phyloP scores from a whole-genome alignment of 1,284 basidiomycete genomes.

The Apiotrichum gracile region DNA sequence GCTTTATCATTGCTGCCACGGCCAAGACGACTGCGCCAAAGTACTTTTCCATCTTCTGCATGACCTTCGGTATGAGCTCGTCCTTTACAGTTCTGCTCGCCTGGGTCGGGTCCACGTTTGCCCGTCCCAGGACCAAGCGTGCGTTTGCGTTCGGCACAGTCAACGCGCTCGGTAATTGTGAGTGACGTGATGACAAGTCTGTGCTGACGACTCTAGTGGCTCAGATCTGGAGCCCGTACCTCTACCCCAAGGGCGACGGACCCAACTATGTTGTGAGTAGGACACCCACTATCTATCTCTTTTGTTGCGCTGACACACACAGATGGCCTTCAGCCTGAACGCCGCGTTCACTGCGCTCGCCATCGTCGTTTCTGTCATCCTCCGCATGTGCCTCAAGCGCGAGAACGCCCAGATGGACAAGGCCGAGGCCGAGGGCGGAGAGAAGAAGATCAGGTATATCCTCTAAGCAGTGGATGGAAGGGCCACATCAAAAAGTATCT shows the following conservation, averaged over 20 bases:
- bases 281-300: neutral
- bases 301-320: neutral
- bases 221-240: constrained; percentile 38
- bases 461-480: constrained; percentile 1
- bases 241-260: constrained; percentile 25
- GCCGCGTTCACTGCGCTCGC: constrained; percentile 24
- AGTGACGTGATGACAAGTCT: neutral
- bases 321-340: constrained; percentile 30
- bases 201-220: constrained; percentile 18
- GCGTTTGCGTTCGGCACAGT: constrained; percentile 36
- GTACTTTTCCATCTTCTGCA: constrained; percentile 31
- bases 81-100: constrained; percentile 35
- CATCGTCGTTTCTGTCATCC: constrained; percentile 21
- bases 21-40: constrained; percentile 26
- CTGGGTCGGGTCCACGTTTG: constrained; percentile 34
- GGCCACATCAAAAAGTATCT: too few relatives aligned
- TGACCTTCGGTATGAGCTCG: constrained; percentile 29
- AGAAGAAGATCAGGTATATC: neutral
- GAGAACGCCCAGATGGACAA: constrained; percentile 16
- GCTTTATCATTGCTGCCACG: constrained; percentile 29
- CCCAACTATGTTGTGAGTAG: constrained; percentile 22
- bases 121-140: constrained; percentile 33
- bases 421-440: neutral
- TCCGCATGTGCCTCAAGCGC: constrained; percentile 23
- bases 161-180: constrained; percentile 30